Evolutionary conservation across 371 early-diverging fungal genomes (phyloP).

Genomic region (Mortierella sp.): DNA sequence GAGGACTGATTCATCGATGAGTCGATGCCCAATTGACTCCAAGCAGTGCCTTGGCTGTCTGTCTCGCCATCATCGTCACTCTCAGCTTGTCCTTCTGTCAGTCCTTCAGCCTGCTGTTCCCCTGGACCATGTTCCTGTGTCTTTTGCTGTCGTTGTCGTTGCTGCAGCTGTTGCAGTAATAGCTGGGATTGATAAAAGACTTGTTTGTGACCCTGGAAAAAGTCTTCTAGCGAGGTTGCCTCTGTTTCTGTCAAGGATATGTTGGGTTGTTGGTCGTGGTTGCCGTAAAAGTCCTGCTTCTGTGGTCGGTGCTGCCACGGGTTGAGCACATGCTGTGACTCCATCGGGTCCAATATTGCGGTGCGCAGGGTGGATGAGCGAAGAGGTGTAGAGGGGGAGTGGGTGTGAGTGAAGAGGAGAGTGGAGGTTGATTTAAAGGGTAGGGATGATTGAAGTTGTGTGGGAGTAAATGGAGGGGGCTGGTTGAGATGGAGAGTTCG

Average conservation of each 20-base stretch:
- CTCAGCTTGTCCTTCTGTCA: slow-evolving; percentile 3
- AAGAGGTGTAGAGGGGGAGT: background rate
- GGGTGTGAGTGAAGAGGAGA: background rate
- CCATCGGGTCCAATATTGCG: slow-evolving; percentile 14
- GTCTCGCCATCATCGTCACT: slow-evolving; percentile 38
- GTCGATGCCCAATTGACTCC: slow-evolving; percentile 41
- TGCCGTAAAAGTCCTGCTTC: slow-evolving; percentile 4
- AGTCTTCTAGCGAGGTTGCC: slow-evolving; percentile 25
- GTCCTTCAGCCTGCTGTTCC: background rate
- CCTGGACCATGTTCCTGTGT: background rate
- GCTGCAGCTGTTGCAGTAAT: slow-evolving; percentile 23
- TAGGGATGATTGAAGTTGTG: background rate
- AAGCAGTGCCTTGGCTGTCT: slow-evolving; percentile 29
- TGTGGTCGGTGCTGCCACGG: slow-evolving; percentile 39
- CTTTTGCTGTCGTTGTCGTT: slow-evolving; percentile 17
- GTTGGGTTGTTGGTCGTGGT: background rate
- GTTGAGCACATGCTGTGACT: slow-evolving; percentile 43
- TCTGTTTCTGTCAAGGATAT: slow-evolving; percentile 6
- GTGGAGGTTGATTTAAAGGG: background rate
- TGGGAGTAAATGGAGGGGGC: background rate
- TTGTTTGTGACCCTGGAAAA: slow-evolving; percentile 34
- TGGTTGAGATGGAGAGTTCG: background rate
- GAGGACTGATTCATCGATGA: slow-evolving; percentile 43
- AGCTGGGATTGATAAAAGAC: slow-evolving; percentile 35
- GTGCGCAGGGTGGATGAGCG: background rate